A percentile compares a stretch with the other conserved stretches of the same genome.
phyloP scores from a whole-genome alignment of 208 protist species.

The Trichomonas tenax region DNA sequence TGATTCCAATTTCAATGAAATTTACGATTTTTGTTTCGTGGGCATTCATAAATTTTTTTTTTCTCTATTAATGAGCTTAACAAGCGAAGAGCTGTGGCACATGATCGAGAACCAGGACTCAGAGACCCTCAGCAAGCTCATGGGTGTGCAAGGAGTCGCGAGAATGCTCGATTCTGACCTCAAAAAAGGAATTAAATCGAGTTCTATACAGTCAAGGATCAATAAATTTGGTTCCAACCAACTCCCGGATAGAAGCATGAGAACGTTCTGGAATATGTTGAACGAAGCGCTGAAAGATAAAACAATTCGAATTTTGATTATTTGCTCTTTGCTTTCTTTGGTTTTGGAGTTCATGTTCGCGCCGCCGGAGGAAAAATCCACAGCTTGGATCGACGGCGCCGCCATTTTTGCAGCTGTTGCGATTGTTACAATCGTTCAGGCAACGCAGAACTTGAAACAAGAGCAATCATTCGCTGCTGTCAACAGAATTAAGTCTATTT shows the following conservation, averaged over 20 bases:
- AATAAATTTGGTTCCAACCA: background rate
- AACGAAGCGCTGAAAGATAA: background rate
- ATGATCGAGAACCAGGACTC: background rate
- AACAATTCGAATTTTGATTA: background rate
- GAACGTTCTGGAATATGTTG: background rate
- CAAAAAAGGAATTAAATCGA: background rate
- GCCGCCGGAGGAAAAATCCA: background rate
- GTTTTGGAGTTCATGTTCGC: background rate
- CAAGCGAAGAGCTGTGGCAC: background rate
- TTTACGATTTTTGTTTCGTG: no score
- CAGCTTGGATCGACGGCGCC: background rate
- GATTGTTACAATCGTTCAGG: background rate
- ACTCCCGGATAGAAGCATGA: background rate
- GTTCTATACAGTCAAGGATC: background rate
- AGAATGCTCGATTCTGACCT: background rate
- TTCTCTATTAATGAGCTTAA: no score
- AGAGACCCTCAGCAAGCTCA: background rate
- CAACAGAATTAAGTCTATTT: background rate
- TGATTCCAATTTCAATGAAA: no score
- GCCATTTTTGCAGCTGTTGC: background rate
- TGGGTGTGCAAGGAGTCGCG: background rate
- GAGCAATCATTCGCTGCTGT: background rate
- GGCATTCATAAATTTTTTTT: no score
- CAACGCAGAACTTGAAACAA: background rate
- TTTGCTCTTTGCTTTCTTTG: background rate